These are phyloP conservation scores for Arthrinium puccinioides DNA, from an alignment of 2,329 filamentous ascomycete species.

Conservation along the genomic window DNA sequence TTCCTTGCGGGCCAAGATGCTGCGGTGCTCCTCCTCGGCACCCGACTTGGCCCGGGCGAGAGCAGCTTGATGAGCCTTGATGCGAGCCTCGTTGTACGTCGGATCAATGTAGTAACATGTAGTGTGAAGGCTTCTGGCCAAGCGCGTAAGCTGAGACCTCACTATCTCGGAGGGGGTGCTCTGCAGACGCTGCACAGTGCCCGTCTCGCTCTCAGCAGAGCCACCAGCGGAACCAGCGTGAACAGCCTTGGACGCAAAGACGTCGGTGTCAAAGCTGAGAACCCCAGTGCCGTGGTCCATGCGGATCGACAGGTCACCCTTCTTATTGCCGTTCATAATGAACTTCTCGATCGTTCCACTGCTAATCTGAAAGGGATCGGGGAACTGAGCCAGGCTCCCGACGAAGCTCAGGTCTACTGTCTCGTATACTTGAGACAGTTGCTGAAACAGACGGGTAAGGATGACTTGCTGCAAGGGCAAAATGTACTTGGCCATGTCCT, in stretches of 20 bases:
- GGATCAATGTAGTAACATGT: constrained; percentile 96
- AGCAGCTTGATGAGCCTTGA: constrained; percentile 72
- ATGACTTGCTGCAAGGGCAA: constrained; percentile 96
- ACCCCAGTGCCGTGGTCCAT: constrained; percentile 94
- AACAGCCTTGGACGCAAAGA: constrained; percentile 92
- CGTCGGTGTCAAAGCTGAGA: constrained; percentile 94
- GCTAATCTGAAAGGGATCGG: constrained; percentile 89
- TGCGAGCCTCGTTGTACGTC: constrained; percentile 73
- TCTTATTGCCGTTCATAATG: constrained; percentile 99
- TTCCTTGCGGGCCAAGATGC: constrained; percentile 77
- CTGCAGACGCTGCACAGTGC: constrained; percentile 88
- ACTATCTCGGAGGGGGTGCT: constrained; percentile 98
- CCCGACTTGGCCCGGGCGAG: constrained; percentile 77
- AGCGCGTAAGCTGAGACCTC: constrained; percentile 83
- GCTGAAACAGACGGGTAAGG: constrained; percentile 95
- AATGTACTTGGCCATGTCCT: constrained; percentile 97
- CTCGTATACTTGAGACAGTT: constrained; percentile 97
- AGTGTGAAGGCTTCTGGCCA: constrained; percentile 84
- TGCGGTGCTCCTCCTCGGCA: constrained; percentile 84
- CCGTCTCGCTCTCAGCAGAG: constrained; percentile 77
- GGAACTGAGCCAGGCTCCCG: constrained; percentile 88
- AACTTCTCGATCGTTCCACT: constrained; percentile 96
- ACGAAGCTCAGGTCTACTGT: constrained; percentile 94
- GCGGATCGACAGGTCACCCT: constrained; percentile 92
- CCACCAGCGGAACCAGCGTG: constrained; percentile 78